phyloP scores from a whole-genome alignment of 1,284 basidiomycete species.

The Pseudozyma sp. region DNA sequence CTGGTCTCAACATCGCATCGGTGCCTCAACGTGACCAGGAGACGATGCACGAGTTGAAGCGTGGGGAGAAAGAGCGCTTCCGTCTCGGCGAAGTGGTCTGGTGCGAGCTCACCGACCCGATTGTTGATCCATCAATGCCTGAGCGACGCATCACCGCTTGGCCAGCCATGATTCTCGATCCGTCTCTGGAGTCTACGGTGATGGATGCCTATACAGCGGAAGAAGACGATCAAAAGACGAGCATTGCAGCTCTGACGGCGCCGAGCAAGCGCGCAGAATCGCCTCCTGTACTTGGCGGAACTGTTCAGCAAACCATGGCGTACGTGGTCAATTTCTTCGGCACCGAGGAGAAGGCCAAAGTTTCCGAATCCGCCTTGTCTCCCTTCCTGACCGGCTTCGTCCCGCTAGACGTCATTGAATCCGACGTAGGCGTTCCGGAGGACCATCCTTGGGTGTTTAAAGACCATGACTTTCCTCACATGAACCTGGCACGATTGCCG shows the following conservation, averaged over 20 bases:
- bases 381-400: slow-evolving; percentile 41
- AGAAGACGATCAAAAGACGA: slow-evolving; percentile 19
- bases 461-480: slow-evolving; percentile 16
- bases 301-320: slow-evolving; percentile 20
- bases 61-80: slow-evolving; percentile 50
- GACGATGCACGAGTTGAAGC: slow-evolving; percentile 31
- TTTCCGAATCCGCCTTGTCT: slow-evolving; percentile 22
- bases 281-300: slow-evolving; percentile 15
- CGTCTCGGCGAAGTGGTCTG: slow-evolving; percentile 51
- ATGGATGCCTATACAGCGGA: slow-evolving; percentile 15
- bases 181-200: slow-evolving; percentile 15
- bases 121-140: slow-evolving; percentile 24
- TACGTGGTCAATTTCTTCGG: slow-evolving; percentile 50
- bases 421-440: slow-evolving; percentile 24
- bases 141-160: slow-evolving; percentile 29
- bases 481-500: slow-evolving; percentile 30
- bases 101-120: slow-evolving; percentile 36
- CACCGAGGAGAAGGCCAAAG: slow-evolving; percentile 38
- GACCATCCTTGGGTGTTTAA: slow-evolving; percentile 45
- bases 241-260: slow-evolving; percentile 25
- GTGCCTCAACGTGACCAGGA: slow-evolving; percentile 45
- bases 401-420: slow-evolving; percentile 18
- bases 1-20: slow-evolving; percentile 41
- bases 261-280: slow-evolving; percentile 12
- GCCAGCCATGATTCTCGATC: slow-evolving; percentile 45